These are phyloP conservation scores for Sugiyamaella boreocaroliniensis DNA, from an alignment of 805 yeast species.

Conservation along the genomic window DNA sequence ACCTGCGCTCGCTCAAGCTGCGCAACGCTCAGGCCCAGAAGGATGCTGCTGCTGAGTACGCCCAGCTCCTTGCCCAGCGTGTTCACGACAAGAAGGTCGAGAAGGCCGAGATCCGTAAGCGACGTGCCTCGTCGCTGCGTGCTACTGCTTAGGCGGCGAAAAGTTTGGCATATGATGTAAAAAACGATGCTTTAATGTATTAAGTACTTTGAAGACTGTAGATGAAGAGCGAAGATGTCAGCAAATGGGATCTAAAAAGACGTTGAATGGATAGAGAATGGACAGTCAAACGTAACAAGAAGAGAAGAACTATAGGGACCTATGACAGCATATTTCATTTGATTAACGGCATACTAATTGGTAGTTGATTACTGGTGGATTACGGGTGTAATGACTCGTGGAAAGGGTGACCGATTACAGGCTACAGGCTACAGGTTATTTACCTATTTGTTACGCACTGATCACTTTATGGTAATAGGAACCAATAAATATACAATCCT, in stretches of 20 bases:
- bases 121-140: constrained; percentile 97
- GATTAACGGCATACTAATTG: too few species aligned
- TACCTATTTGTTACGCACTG: too few species aligned
- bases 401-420: too few species aligned
- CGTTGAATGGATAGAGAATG: too few species aligned
- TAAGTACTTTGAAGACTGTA: neutral
- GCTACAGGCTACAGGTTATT: too few species aligned
- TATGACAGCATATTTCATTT: too few species aligned
- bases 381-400: too few species aligned
- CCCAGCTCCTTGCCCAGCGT: constrained; percentile 96
- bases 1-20: constrained; percentile 85
- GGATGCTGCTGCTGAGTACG: constrained; percentile 99
- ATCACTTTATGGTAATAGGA: neutral
- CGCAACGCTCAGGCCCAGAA: constrained; percentile 97
- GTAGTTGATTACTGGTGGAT: too few species aligned
- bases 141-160: neutral
- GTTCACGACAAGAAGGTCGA: constrained; percentile 97
- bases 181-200: neutral
- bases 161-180: constrained; percentile 1
- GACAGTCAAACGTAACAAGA: too few species aligned
- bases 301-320: too few species aligned
- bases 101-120: constrained; percentile 97
- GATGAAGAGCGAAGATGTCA: too few species aligned
- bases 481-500: neutral
- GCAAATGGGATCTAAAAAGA: too few species aligned